phyloP scores from a whole-genome alignment of 164 flowering plant genomes.

The Annona squamosa region DNA sequence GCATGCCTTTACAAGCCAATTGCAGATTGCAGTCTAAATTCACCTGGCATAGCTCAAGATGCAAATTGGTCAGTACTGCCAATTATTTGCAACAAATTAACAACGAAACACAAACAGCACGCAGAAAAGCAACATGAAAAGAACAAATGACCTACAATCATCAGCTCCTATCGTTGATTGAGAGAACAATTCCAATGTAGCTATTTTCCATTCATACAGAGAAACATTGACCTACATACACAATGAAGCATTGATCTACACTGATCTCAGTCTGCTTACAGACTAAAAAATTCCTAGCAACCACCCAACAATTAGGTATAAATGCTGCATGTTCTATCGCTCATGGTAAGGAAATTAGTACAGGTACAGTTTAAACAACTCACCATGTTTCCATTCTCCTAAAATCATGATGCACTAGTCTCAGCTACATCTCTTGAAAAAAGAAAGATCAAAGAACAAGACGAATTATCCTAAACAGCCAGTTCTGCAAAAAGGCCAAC shows the following conservation, averaged over 20 bases:
- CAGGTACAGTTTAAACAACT: background rate
- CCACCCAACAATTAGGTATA: background rate
- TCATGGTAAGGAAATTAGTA: background rate
- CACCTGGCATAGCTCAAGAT: too few relatives aligned
- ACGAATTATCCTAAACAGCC: background rate
- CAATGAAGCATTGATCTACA: slow-evolving; percentile 4
- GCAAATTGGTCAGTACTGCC: too few relatives aligned
- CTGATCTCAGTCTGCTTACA: background rate
- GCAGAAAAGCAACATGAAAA: too few relatives aligned
- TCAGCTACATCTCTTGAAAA: background rate
- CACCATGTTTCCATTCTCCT: background rate
- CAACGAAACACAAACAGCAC: too few relatives aligned
- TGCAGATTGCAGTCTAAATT: too few relatives aligned
- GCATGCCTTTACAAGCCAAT: too few relatives aligned
- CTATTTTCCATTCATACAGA: background rate
- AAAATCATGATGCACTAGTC: background rate
- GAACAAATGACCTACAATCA: too few relatives aligned
- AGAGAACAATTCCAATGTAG: too few relatives aligned
- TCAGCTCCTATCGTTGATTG: too few relatives aligned
- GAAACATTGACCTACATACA: slow-evolving; percentile 15
- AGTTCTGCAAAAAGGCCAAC: background rate
- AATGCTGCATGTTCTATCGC: background rate
- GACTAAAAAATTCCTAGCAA: background rate
- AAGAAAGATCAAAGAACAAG: background rate
- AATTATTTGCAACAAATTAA: too few relatives aligned